phyloP scores from a whole-genome alignment of 1,139 yeast genomes.

The Blastobotrys arbuscula region DNA sequence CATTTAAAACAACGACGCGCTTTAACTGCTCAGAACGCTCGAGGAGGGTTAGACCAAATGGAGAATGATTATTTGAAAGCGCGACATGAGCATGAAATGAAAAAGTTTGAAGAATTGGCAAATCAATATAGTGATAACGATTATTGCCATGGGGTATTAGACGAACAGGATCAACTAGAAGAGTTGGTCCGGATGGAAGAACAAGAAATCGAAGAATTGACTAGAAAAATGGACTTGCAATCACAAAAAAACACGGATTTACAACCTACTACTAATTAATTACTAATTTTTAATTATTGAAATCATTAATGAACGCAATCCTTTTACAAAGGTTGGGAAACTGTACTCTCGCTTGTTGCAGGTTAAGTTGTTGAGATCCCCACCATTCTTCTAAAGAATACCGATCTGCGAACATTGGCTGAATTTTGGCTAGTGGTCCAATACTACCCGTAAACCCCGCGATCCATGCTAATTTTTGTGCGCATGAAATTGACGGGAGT shows the following conservation, averaged over 20 bases:
- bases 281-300: neutral
- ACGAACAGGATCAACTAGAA: slow-evolving; percentile 20
- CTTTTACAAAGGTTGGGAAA: slow-evolving; percentile 5
- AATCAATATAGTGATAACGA: slow-evolving; percentile 11
- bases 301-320: slow-evolving; percentile 1
- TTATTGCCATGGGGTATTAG: slow-evolving; percentile 12
- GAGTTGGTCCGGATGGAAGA: slow-evolving; percentile 18
- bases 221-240: neutral
- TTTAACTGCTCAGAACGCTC: slow-evolving; percentile 15
- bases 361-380: neutral
- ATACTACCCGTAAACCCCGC: slow-evolving; percentile 8
- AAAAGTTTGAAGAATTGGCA: neutral
- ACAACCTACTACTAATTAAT: neutral
- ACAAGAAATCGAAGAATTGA: slow-evolving; percentile 17
- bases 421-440: slow-evolving; percentile 3
- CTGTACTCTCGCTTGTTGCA: slow-evolving; percentile 1
- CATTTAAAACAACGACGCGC: slow-evolving; percentile 16
- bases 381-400: slow-evolving; percentile 11
- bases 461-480: slow-evolving; percentile 6
- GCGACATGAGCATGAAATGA: slow-evolving; percentile 23
- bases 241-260: neutral
- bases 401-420: slow-evolving; percentile 4
- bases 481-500: slow-evolving; percentile 2
- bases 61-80: slow-evolving; percentile 15
- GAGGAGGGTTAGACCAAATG: slow-evolving; percentile 22